Evolutionary conservation across 805 yeast genomes (phyloP).

Genomic region (Candida fluviatilis): DNA sequence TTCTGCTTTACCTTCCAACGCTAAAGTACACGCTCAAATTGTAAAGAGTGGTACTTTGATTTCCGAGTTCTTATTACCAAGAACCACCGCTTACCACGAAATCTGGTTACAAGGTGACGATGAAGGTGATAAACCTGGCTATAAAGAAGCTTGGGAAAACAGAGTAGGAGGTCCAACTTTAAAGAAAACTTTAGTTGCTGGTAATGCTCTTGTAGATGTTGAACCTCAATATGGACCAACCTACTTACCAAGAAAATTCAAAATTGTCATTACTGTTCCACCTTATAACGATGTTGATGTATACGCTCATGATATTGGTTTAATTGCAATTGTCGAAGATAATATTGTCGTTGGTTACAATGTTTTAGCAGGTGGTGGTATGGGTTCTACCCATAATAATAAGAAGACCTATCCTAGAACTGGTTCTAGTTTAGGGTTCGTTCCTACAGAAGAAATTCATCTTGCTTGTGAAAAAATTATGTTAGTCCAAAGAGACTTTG

Average conservation of each 20-base stretch:
- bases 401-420: constrained; percentile 95
- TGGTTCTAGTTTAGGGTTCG: constrained; percentile 82
- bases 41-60: constrained; percentile 57
- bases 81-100: constrained; percentile 94
- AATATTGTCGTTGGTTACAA: constrained; percentile 76
- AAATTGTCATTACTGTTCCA: constrained; percentile 90
- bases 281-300: constrained; percentile 97
- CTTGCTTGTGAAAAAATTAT: constrained; percentile 85
- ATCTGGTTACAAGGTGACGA: constrained; percentile 92
- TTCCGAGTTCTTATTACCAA: constrained; percentile 81
- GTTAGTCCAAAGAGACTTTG: constrained; percentile 91
- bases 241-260: constrained; percentile 93
- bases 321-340: constrained; percentile 77
- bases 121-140: constrained; percentile 63
- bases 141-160: constrained; percentile 57
- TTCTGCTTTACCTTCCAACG: constrained; percentile 83
- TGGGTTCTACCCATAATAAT: constrained; percentile 97
- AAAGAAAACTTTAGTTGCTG: constrained; percentile 80
- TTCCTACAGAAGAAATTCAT: constrained; percentile 61
- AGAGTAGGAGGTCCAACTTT: constrained; percentile 75
- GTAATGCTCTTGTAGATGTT: constrained; percentile 72
- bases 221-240: constrained; percentile 88
- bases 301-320: constrained; percentile 91
- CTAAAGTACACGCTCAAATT: constrained; percentile 75
- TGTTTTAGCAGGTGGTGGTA: constrained; percentile 94